Evolutionary conservation across 805 yeast genomes (phyloP), one percentile per base, ranked within the genome.

Genomic region (Starmerella sp.): DNA sequence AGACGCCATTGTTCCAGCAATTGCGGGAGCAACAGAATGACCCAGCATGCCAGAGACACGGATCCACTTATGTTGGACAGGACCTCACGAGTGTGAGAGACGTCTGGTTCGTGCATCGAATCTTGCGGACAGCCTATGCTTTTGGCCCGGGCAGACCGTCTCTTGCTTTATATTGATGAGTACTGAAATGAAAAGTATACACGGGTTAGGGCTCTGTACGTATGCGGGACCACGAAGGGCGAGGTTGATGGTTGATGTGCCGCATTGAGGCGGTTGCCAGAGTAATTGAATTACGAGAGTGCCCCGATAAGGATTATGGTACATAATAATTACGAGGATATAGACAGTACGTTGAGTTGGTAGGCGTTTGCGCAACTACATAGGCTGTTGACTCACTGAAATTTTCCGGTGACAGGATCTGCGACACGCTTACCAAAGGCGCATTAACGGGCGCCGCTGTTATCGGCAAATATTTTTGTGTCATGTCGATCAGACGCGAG

Each of bases 1-100:
- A 81, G 69, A 53, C 85, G 70, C 89, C 89, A 86, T 69, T 85
- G 91, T 66, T 85, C 95, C 30, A 85, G 76, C 48, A 85, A 74
- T 66, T 85, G 95, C 0, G 95, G 93, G 60, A 86, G 70, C 55
- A 85, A 74, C 42, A 85, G 69, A 13, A 85, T 89, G 11, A 86
- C 75, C 89, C 90, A 86, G 66, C 91, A 83, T 0, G 91, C 88
- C 43, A 85, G 74, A 35, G 81, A 76, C 8, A 84, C 76, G 11
- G 87, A 81, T 2, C 91, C 91, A 66, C 81, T 75, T 3, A 82
- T 69, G 2, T 86, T 85, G 4, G 87, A 79, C 70, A 67, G 48
- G 4, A 53, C 53, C 41, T 49, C 61, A 6, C 52, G 49, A 6
- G 14, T 4, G n/a, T 51, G 52, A 10, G 55, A 38, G 6, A 55